Conservation (phyloP, 1,284 basidiomycete species). For the Tilletiopsis washingtonensis region DNA sequence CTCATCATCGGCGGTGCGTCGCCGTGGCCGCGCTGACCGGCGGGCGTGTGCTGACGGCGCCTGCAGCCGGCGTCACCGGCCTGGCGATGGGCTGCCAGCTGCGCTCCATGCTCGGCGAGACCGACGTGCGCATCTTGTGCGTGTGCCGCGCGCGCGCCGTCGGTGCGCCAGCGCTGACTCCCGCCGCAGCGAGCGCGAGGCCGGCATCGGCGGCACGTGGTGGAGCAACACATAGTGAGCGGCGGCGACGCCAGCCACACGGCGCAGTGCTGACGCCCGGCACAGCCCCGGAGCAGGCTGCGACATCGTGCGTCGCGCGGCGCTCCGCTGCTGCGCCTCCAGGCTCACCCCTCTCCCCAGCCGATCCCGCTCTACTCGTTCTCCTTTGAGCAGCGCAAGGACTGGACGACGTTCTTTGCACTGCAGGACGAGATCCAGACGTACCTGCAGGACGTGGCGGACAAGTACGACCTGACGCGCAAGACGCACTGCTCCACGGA, state of each 20-base stretch:
- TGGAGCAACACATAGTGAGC: slow-evolving; percentile 13
- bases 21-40: too few relatives aligned
- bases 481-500: slow-evolving; percentile 32
- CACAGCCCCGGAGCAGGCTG: slow-evolving; percentile 38
- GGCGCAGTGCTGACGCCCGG: too few relatives aligned
- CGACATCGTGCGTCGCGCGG: too few relatives aligned
- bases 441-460: slow-evolving; percentile 33
- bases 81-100: slow-evolving; percentile 38
- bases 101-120: slow-evolving; percentile 15
- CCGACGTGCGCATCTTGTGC: not conserved
- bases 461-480: slow-evolving; percentile 23
- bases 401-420: slow-evolving; percentile 38
- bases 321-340: too few relatives aligned
- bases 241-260: too few relatives aligned
- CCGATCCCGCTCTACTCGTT: slow-evolving; percentile 44
- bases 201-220: slow-evolving; percentile 17
- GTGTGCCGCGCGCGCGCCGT: too few relatives aligned
- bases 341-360: too few relatives aligned
- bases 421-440: slow-evolving; percentile 32
- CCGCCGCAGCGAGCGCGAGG: not conserved
- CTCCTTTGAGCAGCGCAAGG: slow-evolving; percentile 37
- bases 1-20: slow-evolving; percentile 41
- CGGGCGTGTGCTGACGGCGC: too few relatives aligned
- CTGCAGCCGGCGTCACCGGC: slow-evolving; percentile 29
- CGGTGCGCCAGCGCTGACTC: too few relatives aligned